Base-by-base conservation (phyloP, 2,329 filamentous ascomycete genomes). In the Alternaria solani region DNA sequence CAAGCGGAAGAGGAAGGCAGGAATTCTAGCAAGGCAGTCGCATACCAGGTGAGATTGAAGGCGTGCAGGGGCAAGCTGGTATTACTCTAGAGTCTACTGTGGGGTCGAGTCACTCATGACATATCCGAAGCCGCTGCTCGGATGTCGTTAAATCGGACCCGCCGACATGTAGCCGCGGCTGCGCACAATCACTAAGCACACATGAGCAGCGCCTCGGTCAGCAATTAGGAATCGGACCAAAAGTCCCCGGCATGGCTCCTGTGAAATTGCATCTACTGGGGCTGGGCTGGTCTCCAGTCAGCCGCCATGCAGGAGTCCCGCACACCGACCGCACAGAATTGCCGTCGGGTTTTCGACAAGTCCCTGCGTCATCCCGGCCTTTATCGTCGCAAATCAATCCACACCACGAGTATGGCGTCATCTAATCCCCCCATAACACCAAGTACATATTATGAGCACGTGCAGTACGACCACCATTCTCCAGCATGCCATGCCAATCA, bases 91-190 rank as follows among this genome's bases (percentile, higher is more conserved):
- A 39, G 46, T 23, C 46, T 53, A 58, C 52, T 51, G 67, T 55
- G 39, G 54, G 46, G 56, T 51, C 46, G 53, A 51, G 34, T 25
- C 34, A 59, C 39, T 56, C 43, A 42, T 59, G 57, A 56, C 57
- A 59, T 59, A 51, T 43, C 65, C 72, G 69, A 70, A 52, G 41
- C 53, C 53, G 57, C 30, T 34, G 36, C 14, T 55, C 34, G 55
- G 48, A 26, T 53, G 55, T 48, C 41, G 55, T 53, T 16, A 20
- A 46, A 42, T 58, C 34, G 52, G 57, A 72, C 30, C 56, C 58
- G 52, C 63, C 68, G 66, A 64, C 51, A 51, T 59, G 51, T 54
- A 58, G 42, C 59, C 55, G 61, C 57, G 57, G 57, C 47, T 57
- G 43, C 41, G 53, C 57, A 55, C 38, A 56, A 44, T 39, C 23